Percentiles rank a stretch among this genome's conserved stretches.
These are phyloP conservation scores for Mycena indigotica DNA, from an alignment of 768 basidiomycete species.

Conservation along the genomic window DNA sequence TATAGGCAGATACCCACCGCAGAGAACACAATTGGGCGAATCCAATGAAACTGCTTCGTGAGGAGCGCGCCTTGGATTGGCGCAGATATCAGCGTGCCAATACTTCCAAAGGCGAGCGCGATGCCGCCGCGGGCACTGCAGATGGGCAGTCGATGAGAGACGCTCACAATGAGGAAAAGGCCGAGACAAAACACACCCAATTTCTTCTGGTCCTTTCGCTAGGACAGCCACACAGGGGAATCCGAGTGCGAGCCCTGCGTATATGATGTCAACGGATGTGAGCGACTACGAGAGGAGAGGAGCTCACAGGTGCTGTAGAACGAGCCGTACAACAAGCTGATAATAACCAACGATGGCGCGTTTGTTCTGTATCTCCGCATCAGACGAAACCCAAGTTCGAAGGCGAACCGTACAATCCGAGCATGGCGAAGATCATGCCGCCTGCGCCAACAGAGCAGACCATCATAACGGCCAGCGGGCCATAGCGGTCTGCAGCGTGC, in stretches of 20 bases:
- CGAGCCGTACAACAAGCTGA: conserved; percentile 2
- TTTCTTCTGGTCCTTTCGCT: neutral
- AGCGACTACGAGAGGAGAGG: neutral
- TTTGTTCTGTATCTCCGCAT: neutral
- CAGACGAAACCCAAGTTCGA: neutral
- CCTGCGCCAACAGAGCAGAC: neutral
- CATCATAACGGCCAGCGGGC: neutral
- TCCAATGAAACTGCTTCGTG: neutral
- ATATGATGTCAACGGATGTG: neutral
- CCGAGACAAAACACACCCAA: conserved; percentile 1
- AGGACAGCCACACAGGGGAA: neutral
- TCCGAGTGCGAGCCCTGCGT: neutral
- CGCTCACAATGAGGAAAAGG: neutral
- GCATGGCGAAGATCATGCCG: conserved; percentile 1
- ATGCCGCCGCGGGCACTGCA: neutral
- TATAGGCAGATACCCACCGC: neutral
- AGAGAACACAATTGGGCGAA: neutral
- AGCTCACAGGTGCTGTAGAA: neutral
- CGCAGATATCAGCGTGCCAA: neutral
- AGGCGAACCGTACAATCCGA: neutral
- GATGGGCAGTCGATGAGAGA: neutral
- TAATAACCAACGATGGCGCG: neutral
- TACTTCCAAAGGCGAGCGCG: neutral
- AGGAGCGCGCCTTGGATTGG: conserved; percentile 5
- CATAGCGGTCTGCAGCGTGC: neutral